Evolutionary conservation across 805 yeast species (phyloP).

Genomic region (Wickerhamiella qilinensis): DNA sequence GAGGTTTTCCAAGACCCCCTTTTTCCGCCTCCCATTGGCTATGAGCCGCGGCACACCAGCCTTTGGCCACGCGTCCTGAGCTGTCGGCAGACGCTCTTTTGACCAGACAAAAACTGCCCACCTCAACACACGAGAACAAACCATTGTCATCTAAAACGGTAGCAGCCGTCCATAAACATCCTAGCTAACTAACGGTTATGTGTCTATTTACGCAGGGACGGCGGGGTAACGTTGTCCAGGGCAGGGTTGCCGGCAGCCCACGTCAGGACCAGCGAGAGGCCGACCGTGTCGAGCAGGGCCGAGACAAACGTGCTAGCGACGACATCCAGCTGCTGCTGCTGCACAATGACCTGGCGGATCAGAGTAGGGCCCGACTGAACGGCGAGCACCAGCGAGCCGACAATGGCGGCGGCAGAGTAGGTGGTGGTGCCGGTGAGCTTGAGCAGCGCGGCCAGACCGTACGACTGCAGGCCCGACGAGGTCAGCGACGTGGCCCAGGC

Average conservation of each 20-base stretch:
- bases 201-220: background rate
- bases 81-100: too few relatives aligned
- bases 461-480: slow-evolving; percentile 25
- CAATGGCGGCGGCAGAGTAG: slow-evolving; percentile 25
- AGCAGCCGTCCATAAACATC: background rate
- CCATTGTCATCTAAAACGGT: too few relatives aligned
- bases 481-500: slow-evolving; percentile 21
- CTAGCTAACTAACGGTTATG: background rate
- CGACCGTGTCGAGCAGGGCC: slow-evolving; percentile 27
- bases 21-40: too few relatives aligned
- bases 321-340: slow-evolving; percentile 22
- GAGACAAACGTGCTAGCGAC: slow-evolving; percentile 20
- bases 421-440: slow-evolving; percentile 24
- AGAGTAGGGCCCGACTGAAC: slow-evolving; percentile 23
- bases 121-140: too few relatives aligned
- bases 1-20: too few relatives aligned
- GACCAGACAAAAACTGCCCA: too few relatives aligned
- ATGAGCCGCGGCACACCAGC: too few relatives aligned
- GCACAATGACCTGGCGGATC: slow-evolving; percentile 20
- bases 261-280: slow-evolving; percentile 24
- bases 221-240: slow-evolving; percentile 1
- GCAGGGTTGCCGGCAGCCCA: slow-evolving; percentile 16
- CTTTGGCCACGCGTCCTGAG: too few relatives aligned
- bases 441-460: slow-evolving; percentile 26
- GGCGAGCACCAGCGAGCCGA: slow-evolving; percentile 25